A percentile compares a stretch with the other conserved stretches of the same genome.
phyloP scores from a whole-genome alignment of 345 rosid species.

The Corymbia maculata region DNA sequence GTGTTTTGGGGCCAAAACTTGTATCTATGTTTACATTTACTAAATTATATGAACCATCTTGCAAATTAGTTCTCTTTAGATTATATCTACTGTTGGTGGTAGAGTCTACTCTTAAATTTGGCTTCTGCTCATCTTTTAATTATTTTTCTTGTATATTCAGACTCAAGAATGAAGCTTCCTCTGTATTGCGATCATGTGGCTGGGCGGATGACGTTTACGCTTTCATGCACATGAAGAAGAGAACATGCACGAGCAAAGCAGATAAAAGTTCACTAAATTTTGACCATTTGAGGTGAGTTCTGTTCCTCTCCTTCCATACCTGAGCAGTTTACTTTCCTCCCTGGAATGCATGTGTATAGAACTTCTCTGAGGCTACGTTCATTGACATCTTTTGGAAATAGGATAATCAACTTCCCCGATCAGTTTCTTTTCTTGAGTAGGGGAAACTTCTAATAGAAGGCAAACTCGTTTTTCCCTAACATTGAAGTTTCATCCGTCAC shows the following conservation, averaged over 20 bases:
- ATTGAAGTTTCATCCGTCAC: background rate
- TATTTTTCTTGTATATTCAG: slow-evolving; percentile 22
- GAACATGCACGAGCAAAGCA: slow-evolving; percentile 20
- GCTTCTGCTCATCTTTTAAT: background rate
- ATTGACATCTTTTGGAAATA: background rate
- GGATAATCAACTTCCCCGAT: background rate
- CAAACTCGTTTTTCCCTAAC: background rate
- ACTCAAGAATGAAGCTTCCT: slow-evolving; percentile 45
- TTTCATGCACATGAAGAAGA: slow-evolving; percentile 61
- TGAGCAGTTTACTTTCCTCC: background rate
- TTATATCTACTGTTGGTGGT: background rate
- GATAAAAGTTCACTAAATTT: slow-evolving; percentile 13
- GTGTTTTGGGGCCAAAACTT: background rate
- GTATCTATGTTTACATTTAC: background rate
- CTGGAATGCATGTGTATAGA: background rate
- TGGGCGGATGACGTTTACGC: slow-evolving; percentile 52
- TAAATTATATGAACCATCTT: background rate
- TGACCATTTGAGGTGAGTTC: slow-evolving; percentile 54
- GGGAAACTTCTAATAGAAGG: background rate
- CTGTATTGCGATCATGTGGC: slow-evolving; percentile 56
- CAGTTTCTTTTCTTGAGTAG: background rate
- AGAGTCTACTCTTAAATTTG: background rate
- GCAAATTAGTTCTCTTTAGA: background rate
- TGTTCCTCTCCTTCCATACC: background rate
- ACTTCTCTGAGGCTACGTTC: background rate